Percentiles rank a stretch among this genome's conserved stretches.
phyloP scores from a whole-genome alignment of 148 eudicot genomes.

The Vaccinium macrocarpon region DNA sequence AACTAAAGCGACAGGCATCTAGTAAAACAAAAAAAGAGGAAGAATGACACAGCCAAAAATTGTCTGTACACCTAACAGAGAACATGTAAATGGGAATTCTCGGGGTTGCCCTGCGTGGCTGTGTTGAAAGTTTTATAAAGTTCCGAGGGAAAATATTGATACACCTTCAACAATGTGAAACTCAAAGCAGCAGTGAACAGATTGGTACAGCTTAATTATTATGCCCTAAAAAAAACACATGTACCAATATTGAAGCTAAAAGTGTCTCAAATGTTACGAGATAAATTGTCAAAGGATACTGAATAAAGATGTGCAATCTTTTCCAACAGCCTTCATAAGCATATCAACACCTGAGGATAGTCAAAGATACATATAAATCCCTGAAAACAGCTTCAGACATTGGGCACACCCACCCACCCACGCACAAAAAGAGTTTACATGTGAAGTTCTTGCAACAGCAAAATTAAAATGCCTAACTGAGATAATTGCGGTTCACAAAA shows the following conservation, averaged over 20 bases:
- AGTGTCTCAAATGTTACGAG: background rate
- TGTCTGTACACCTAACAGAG: background rate
- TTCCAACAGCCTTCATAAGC: constrained; percentile 94
- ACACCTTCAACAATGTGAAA: background rate
- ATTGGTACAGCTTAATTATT: background rate
- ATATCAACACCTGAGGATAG: constrained; percentile 79
- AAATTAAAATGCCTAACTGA: background rate
- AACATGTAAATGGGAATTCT: background rate
- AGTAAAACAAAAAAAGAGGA: background rate
- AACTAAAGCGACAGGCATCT: background rate
- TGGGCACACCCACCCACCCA: background rate
- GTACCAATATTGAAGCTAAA: background rate
- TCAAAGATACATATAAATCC: background rate
- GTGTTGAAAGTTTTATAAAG: background rate
- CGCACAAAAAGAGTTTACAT: background rate
- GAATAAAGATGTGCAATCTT: constrained; percentile 86
- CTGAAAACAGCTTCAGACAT: background rate
- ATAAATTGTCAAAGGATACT: constrained; percentile 67
- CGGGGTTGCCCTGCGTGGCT: background rate
- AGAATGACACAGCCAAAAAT: background rate
- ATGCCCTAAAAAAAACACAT: background rate
- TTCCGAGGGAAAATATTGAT: background rate
- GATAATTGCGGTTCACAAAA: background rate
- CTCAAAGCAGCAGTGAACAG: background rate
- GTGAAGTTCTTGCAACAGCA: background rate